Conservation (phyloP, 176 grass and related monocot genomes). For the Juncus inflexus region DNA sequence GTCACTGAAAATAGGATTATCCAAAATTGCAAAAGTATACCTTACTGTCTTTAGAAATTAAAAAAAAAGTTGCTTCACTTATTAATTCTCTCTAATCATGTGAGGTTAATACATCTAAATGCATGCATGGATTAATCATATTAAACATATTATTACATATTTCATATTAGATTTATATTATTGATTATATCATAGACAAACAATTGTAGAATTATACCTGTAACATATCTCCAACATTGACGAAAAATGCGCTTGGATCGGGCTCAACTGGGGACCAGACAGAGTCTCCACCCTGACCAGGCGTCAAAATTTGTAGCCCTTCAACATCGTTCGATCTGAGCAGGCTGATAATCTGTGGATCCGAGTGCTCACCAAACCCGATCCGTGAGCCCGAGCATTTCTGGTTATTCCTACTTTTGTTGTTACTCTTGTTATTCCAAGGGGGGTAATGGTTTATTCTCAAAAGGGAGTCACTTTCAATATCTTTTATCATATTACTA, state of each 20-base stretch:
- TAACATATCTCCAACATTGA: slow-evolving; percentile 79
- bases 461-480: slow-evolving; percentile 74
- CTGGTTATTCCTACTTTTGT: slow-evolving; percentile 21
- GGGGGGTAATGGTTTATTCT: slow-evolving; percentile 93
- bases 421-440: slow-evolving; percentile 21
- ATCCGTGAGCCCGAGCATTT: slow-evolving; percentile 22
- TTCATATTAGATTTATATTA: not conserved
- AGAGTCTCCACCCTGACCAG: not conserved
- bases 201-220: slow-evolving; percentile 40
- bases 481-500: slow-evolving; percentile 58
- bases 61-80: too few species aligned
- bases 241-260: slow-evolving; percentile 62
- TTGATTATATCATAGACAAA: too few species aligned
- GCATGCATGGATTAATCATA: not conserved
- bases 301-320: slow-evolving; percentile 62
- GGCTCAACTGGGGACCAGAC: slow-evolving; percentile 57
- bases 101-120: not conserved
- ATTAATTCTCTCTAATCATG: too few species aligned
- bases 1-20: too few species aligned
- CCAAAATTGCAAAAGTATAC: too few species aligned
- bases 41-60: too few species aligned
- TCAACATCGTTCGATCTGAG: slow-evolving; percentile 68
- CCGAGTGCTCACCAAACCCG: slow-evolving; percentile 90
- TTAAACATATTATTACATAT: not conserved
- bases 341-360: slow-evolving; percentile 84